Conservation (phyloP, 2,329 filamentous ascomycete species). For the Pyrenochaeta sp. region DNA sequence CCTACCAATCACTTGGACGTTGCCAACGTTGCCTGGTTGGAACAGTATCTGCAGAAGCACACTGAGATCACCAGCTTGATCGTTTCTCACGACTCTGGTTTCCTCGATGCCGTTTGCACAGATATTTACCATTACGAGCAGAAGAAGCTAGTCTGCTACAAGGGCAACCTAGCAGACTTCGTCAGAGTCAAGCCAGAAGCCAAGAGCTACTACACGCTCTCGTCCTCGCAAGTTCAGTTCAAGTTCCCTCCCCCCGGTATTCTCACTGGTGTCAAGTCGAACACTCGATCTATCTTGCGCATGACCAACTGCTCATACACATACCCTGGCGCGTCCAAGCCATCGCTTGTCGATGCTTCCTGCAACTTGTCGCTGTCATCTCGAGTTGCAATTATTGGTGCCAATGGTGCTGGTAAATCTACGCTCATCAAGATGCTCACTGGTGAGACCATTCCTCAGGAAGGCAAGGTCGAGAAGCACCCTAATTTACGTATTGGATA, state of each 20-base stretch:
- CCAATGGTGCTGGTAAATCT: constrained; percentile 97
- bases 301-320: constrained; percentile 92
- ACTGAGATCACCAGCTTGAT: constrained; percentile 97
- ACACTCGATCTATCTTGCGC: constrained; percentile 90
- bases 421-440: constrained; percentile 98
- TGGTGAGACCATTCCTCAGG: constrained; percentile 84
- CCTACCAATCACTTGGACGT: constrained; percentile 99
- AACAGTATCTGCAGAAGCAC: constrained; percentile 94
- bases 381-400: constrained; percentile 93
- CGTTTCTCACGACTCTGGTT: constrained; percentile 97
- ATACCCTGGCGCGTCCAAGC: constrained; percentile 90
- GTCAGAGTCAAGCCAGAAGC: constrained; percentile 91
- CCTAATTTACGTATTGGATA: constrained; percentile 98
- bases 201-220: constrained; percentile 97
- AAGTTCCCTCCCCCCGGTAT: constrained; percentile 98
- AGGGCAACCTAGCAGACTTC: constrained; percentile 83
- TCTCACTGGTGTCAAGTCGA: constrained; percentile 91
- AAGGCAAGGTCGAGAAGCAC: constrained; percentile 94
- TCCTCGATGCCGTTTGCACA: constrained; percentile 96
- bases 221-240: constrained; percentile 88
- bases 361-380: constrained; percentile 89
- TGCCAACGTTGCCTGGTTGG: constrained; percentile 93
- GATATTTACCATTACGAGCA: constrained; percentile 99
- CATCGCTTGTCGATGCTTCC: constrained; percentile 86
- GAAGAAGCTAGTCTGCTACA: constrained; percentile 92